Percentiles rank a stretch among this genome's conserved stretches.
Evolutionary conservation across 306 rosid species (phyloP).

Genomic region (Echinosophora koreensis): DNA sequence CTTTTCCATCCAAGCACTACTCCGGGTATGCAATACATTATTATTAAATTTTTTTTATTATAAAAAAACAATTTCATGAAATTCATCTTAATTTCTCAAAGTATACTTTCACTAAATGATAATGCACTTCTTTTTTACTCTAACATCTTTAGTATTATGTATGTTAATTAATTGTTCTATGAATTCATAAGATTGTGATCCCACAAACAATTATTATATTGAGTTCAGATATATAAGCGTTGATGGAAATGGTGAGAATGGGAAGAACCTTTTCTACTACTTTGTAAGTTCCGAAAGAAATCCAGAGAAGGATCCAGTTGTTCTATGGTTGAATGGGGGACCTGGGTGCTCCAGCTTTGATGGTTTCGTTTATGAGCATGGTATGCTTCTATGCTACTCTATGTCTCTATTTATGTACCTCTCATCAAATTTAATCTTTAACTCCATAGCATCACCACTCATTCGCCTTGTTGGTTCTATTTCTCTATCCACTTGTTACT

Average conservation of each 20-base stretch:
- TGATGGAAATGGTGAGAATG: conserved; percentile 53
- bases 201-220: not conserved
- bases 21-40: conserved; percentile 44
- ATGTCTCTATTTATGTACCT: not conserved
- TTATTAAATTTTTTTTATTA: not conserved
- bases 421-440: not conserved
- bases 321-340: conserved; percentile 93
- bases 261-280: conserved; percentile 78
- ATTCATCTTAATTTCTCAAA: not conserved
- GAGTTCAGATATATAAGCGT: conserved; percentile 47
- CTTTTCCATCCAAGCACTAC: conserved; percentile 51
- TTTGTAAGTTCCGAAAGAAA: conserved; percentile 76
- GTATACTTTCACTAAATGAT: not conserved
- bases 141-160: not conserved
- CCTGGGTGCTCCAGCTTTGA: conserved; percentile 96
- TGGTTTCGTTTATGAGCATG: conserved; percentile 88
- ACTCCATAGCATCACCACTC: not conserved
- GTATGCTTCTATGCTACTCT: conserved; percentile 39
- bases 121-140: not conserved
- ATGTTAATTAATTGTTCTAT: not conserved
- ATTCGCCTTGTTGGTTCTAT: not conserved
- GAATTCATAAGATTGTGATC: not conserved
- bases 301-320: conserved; percentile 77
- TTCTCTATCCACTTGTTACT: conserved; percentile 4
- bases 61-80: not conserved